These are phyloP conservation scores for Trametes sanguinea DNA, from an alignment of 768 basidiomycete species.

Conservation along the genomic window DNA sequence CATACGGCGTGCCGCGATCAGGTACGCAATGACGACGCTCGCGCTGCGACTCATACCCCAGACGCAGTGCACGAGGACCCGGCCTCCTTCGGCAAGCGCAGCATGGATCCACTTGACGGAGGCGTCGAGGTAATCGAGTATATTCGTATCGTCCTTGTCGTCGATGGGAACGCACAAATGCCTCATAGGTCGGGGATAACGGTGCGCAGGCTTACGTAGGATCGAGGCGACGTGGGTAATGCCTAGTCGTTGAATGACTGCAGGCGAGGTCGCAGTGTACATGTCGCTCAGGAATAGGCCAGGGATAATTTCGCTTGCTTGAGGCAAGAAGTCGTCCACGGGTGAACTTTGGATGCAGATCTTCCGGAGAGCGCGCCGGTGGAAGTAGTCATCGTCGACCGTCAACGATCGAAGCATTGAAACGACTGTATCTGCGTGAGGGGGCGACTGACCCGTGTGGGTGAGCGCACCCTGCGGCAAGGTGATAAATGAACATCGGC, in stretches of 20 bases:
- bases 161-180: conserved; percentile 52
- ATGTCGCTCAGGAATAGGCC: conserved; percentile 33
- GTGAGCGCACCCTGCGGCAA: neutral
- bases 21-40: conserved; percentile 31
- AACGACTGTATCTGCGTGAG: conserved; percentile 16
- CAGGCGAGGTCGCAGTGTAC: conserved; percentile 30
- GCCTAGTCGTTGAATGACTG: conserved; percentile 24
- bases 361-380: conserved; percentile 24
- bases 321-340: conserved; percentile 28
- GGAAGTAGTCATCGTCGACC: conserved; percentile 28
- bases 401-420: conserved; percentile 26
- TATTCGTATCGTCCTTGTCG: conserved; percentile 42
- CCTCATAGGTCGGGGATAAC: conserved; percentile 36
- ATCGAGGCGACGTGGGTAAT: conserved; percentile 35
- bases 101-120: conserved; percentile 52
- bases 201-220: conserved; percentile 36
- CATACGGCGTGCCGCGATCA: conserved; percentile 32
- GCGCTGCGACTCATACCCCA: conserved; percentile 36
- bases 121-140: conserved; percentile 44
- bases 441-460: conserved; percentile 10
- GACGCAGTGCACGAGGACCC: conserved; percentile 35
- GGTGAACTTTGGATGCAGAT: conserved; percentile 27
- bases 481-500: neutral
- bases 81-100: conserved; percentile 39
- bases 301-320: conserved; percentile 34